Evolutionary conservation across 2,329 filamentous ascomycete genomes (phyloP), one percentile per base, ranked within the genome.

Genomic region (Botrytis sinoallii): DNA sequence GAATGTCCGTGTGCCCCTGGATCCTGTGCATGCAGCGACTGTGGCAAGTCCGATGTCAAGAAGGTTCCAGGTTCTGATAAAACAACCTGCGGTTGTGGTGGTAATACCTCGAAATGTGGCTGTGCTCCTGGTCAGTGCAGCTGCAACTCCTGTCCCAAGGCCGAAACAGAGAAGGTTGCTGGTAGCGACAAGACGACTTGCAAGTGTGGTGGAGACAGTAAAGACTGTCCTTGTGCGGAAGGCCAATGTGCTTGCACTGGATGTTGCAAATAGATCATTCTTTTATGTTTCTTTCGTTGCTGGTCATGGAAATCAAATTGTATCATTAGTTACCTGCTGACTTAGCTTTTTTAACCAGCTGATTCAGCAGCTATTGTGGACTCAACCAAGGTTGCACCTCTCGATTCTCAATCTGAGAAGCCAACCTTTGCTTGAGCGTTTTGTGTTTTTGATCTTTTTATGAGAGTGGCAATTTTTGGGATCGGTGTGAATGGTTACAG

Each of bases 1-100:
- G 82, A 83, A 73, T 86, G 85, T 79, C 80, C 82, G 22, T 85
- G 85, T 78, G 81, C 82, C 57, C 79, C 84, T 52, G 84, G 85
- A 71, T 81, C 85, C 77, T 86, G 85, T 77, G 83, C 84, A 44
- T 86, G 85, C 79, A 79, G 79, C 44, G 83, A 81, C 68, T 86
- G 85, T 77, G 82, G 81, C 66, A 86, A 86, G 82, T 84, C 84
- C 74, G 79, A 83, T n/a, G 83, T 81, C 55, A 81, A 81, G 74
- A 78, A 76, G 29, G 80, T 83, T 72, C 74, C 79, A n/a, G 82
- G 77, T 9, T 81, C 81, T 1, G 80, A 82, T 64, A 84, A 84
- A 80, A 83, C 83, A 9, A 81, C 81, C 20, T 84, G 84, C 74
- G 79, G 80, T 67, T 84, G 82, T 77, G 82, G 78, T 48, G 85